Base-by-base conservation (phyloP, 352 stramenopile genomes). In the Pythium phragmiticola region DNA sequence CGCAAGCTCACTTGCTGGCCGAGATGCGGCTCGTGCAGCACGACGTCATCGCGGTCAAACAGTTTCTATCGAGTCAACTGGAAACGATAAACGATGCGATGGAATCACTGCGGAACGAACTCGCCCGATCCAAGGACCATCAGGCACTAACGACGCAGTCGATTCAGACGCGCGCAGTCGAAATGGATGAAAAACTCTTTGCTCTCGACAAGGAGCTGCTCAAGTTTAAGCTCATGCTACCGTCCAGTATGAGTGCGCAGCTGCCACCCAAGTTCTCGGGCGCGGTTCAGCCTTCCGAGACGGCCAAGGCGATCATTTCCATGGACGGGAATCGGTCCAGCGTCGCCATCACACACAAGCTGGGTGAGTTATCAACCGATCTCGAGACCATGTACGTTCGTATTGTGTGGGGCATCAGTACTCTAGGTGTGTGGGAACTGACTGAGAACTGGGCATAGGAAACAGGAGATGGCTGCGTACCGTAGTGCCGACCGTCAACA, bases 151-250 rank as follows among this genome's bases (percentile, higher is more conserved):
- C 56, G 9, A 70, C 69, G 4, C 69, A 76, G 30, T 66, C 51
- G 7, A 47, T 78, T 7, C 23, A 63, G 8, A 49, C 48, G 2
- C 73, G 76, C 19, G 43, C 83, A 4, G 53, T 68, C 1, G 75
- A 78, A 2, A 54, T 91, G 21, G 78, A 89, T 45, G 79, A 88
- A 34, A 85, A 82, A 36, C 43, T 89, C 1, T 88, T 91, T 56
- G 39, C 43, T 1, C 43, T 89, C 33, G 80, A 91, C 57, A 91
- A 89, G 59, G 80, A 88, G 45, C 39, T 89, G 17, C 80, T 91
- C 30, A 85, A 80, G 59, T 21, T 88, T 39, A 88, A 88, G 53
- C 70, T 91, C 37, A 68, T 66, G 21, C 53, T 89, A 0, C 82
- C 82, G 41, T 73, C 76, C n/a, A 71, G 68, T 0, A 50, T 80